phyloP scores from a whole-genome alignment of 1,284 basidiomycete genomes.

The Inonotus obliquus region DNA sequence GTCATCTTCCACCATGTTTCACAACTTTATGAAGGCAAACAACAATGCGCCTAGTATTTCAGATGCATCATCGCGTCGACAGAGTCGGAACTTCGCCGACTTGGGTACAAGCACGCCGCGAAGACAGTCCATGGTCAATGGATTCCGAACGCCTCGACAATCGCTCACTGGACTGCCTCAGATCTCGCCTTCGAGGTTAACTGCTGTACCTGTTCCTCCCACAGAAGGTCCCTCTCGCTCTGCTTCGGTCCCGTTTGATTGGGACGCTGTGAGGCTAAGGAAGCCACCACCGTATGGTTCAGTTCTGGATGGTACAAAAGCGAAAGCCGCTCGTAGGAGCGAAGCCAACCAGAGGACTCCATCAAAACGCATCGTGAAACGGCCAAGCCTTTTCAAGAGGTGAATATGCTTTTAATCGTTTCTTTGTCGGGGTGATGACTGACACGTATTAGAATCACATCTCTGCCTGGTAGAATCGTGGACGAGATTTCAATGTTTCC shows the following conservation, averaged over 20 bases:
- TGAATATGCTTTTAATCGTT: conserved; percentile 25
- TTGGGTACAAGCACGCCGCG: conserved; percentile 10
- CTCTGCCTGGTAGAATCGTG: conserved; percentile 63
- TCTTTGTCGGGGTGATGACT: neutral
- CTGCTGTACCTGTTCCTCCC: conserved; percentile 8
- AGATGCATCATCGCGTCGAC: conserved; percentile 5
- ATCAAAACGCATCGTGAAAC: conserved; percentile 51
- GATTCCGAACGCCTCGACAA: conserved; percentile 11
- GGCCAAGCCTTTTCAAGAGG: conserved; percentile 59
- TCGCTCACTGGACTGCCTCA: neutral
- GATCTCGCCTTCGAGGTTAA: conserved; percentile 1
- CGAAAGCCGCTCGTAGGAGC: conserved; percentile 37
- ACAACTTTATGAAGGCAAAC: neutral
- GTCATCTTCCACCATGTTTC: conserved; percentile 1
- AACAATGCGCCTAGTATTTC: neutral
- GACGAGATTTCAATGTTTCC: conserved; percentile 74
- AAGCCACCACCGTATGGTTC: conserved; percentile 66
- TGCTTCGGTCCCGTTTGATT: conserved; percentile 71
- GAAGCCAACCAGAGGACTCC: conserved; percentile 36
- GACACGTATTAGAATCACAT: conserved; percentile 39
- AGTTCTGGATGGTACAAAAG: conserved; percentile 43
- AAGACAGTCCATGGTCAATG: conserved; percentile 9
- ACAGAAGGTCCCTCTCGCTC: conserved; percentile 55
- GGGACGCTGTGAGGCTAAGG: conserved; percentile 67
- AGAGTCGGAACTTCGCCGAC: conserved; percentile 5